Conservation (phyloP, 768 basidiomycete genomes). For the Pilatotrama ljubarskyi region DNA sequence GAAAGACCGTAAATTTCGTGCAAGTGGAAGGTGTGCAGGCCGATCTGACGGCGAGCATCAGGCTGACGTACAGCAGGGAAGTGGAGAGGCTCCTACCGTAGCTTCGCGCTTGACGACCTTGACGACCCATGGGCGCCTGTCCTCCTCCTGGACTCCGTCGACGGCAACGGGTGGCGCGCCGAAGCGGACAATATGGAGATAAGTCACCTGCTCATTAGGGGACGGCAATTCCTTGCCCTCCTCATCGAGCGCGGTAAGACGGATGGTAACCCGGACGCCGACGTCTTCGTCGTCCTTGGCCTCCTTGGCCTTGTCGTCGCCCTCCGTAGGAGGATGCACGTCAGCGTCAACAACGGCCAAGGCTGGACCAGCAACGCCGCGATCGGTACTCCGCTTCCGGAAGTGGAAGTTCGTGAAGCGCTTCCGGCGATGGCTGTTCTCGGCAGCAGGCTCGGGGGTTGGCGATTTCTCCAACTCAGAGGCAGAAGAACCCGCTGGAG, state of each 20-base stretch:
- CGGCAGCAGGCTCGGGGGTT: conserved; percentile 21
- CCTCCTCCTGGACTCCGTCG: conserved; percentile 32
- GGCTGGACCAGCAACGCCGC: conserved; percentile 71
- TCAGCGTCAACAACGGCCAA: conserved; percentile 77
- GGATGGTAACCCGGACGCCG: conserved; percentile 78
- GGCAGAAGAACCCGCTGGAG: conserved; percentile 5
- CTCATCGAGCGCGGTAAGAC: conserved; percentile 79
- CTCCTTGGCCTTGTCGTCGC: conserved; percentile 42
- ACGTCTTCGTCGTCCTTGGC: conserved; percentile 48
- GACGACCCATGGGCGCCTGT: conserved; percentile 83
- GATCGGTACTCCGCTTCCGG: conserved; percentile 54
- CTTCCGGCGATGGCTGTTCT: conserved; percentile 28
- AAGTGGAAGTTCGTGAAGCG: conserved; percentile 72
- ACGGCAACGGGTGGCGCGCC: conserved; percentile 40
- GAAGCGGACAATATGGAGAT: conserved; percentile 79
- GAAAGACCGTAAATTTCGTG: conserved; percentile 95
- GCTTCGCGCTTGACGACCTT: conserved; percentile 93
- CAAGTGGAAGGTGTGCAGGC: conserved; percentile 89
- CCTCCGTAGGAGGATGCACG: conserved; percentile 32
- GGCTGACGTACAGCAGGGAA: not conserved
- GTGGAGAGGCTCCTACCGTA: conserved; percentile 45
- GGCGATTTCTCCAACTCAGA: conserved; percentile 16
- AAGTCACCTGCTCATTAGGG: conserved; percentile 86
- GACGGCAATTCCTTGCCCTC: conserved; percentile 65
- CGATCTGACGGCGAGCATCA: conserved; percentile 55